A percentile compares a stretch with the other conserved stretches of the same genome.
phyloP scores from a whole-genome alignment of 140 eudicot species.

The Senecio squalidus region DNA sequence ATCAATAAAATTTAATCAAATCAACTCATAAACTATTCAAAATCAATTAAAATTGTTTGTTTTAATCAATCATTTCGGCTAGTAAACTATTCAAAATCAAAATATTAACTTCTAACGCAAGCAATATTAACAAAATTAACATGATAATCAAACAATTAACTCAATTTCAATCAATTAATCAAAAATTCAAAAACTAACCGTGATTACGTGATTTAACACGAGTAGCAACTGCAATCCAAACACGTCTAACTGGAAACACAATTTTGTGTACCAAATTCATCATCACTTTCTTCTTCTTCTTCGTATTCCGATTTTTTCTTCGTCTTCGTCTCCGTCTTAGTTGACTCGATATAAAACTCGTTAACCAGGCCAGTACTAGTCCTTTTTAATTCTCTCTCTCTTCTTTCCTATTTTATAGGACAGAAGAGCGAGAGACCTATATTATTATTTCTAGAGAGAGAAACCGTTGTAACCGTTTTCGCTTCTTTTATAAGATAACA shows the following conservation, averaged over 20 bases:
- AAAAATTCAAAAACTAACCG: constrained; percentile 29
- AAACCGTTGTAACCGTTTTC: constrained; percentile 2
- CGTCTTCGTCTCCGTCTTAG: constrained; percentile 26
- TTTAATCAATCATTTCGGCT: too few relatives aligned
- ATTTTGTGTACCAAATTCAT: constrained; percentile 57
- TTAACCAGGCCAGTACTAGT: constrained; percentile 39
- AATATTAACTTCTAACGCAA: too few relatives aligned
- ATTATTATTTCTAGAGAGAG: background rate
- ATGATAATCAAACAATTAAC: background rate
- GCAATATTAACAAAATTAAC: too few relatives aligned
- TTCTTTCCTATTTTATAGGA: constrained; percentile 26
- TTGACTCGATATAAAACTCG: constrained; percentile 26
- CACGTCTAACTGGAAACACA: constrained; percentile 68
- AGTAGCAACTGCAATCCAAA: constrained; percentile 48
- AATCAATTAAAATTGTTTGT: too few relatives aligned
- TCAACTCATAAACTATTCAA: too few relatives aligned
- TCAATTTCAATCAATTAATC: background rate
- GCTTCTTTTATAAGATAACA: background rate
- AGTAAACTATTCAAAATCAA: too few relatives aligned
- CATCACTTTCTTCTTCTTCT: constrained; percentile 5
- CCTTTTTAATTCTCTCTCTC: constrained; percentile 16
- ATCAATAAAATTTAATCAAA: too few relatives aligned
- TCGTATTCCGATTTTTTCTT: constrained; percentile 6
- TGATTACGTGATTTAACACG: constrained; percentile 58
- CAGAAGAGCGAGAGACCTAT: constrained; percentile 18